phyloP scores from a whole-genome alignment of 2,329 filamentous ascomycete species.

The Aspergillus ibericus region DNA sequence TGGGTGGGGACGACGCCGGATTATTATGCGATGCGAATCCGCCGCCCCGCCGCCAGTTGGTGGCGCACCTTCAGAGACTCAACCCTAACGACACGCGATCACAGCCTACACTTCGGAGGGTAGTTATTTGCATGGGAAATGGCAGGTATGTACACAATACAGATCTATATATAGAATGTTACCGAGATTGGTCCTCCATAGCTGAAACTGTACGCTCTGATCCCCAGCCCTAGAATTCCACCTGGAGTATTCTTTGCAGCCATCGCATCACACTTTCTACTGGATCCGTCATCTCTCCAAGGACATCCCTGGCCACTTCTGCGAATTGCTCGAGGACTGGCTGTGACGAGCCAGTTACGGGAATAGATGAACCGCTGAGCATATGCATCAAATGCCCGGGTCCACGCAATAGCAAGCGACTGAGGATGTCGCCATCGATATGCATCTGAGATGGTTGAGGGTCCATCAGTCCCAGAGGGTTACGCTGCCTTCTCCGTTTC shows the following conservation, averaged over 20 bases:
- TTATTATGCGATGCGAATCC: conserved; percentile 6
- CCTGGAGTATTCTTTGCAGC: conserved; percentile 35
- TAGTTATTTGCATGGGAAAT: not conserved
- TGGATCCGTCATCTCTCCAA: conserved; percentile 34
- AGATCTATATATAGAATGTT: not conserved
- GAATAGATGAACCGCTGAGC: conserved; percentile 21
- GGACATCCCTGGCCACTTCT: conserved; percentile 53
- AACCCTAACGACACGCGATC: not conserved
- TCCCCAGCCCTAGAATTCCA: conserved; percentile 20
- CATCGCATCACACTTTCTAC: conserved; percentile 34
- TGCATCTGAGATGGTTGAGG: conserved; percentile 57
- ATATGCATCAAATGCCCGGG: conserved; percentile 32
- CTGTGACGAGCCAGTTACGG: conserved; percentile 11
- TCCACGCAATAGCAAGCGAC: conserved; percentile 52
- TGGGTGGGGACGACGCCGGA: conserved; percentile 20
- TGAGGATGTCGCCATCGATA: conserved; percentile 66
- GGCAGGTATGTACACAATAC: not conserved
- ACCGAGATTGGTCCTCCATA: not conserved
- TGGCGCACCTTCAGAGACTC: not conserved
- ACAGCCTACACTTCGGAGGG: not conserved
- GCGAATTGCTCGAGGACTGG: conserved; percentile 44
- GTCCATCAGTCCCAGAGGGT: conserved; percentile 30
- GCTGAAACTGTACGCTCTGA: not conserved
- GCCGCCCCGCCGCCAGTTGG: not conserved
- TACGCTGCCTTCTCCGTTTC: conserved; percentile 29